Conservation (phyloP, 345 rosid genomes). For the Iberis pinnata region DNA sequence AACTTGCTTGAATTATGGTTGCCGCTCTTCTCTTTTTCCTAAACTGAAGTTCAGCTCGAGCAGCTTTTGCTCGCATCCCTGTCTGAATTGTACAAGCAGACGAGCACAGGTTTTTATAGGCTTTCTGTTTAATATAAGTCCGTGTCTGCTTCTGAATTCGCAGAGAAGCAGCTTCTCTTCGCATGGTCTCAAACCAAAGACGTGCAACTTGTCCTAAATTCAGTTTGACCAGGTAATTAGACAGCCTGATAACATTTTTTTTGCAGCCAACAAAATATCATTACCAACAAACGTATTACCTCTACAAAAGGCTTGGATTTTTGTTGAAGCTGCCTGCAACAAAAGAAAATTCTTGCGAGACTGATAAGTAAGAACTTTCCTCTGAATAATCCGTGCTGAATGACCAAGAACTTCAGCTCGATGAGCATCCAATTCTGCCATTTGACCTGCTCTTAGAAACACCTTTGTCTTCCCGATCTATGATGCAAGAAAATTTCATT, state of each 20-base stretch:
- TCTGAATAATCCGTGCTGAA: constrained; percentile 78
- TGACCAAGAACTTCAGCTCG: constrained; percentile 73
- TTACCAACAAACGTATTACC: constrained; percentile 42
- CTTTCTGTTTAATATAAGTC: constrained; percentile 55
- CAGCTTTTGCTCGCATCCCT: constrained; percentile 73
- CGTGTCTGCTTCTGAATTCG: constrained; percentile 62
- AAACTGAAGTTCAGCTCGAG: constrained; percentile 51
- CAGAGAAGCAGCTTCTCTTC: constrained; percentile 70
- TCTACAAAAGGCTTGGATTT: constrained; percentile 71
- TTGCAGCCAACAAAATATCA: background rate
- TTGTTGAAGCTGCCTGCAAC: constrained; percentile 52
- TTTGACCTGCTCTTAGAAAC: constrained; percentile 96
- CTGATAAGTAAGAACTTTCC: constrained; percentile 60
- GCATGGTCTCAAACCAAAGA: constrained; percentile 47
- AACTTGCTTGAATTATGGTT: constrained; percentile 60
- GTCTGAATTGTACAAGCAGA: constrained; percentile 70
- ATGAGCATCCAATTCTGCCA: constrained; percentile 89
- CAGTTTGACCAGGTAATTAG: constrained; percentile 10
- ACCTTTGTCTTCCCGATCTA: constrained; percentile 92
- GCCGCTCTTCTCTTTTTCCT: constrained; percentile 70
- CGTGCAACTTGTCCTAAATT: constrained; percentile 66
- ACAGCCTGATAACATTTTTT: constrained; percentile 12
- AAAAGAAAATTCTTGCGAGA: constrained; percentile 46
- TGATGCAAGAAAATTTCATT: constrained; percentile 20
- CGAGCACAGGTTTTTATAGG: constrained; percentile 41